Conservation (phyloP, 768 basidiomycete species). For the Suillus tomentosus region DNA sequence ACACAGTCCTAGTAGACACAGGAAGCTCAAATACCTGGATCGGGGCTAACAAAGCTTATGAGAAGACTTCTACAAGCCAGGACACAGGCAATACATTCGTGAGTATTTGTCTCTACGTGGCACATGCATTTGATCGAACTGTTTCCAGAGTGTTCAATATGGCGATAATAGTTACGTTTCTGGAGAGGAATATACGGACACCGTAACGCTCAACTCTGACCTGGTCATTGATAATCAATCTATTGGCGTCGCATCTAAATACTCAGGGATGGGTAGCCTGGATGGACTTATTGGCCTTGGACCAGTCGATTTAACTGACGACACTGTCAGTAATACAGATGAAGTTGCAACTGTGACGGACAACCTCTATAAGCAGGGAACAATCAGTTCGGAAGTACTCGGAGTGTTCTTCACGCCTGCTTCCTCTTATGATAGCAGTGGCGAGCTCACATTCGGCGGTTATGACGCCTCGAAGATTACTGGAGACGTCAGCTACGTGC, state of each 20-base stretch:
- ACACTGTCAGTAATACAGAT: constrained; percentile 20
- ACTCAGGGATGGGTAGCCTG: not conserved
- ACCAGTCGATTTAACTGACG: constrained; percentile 34
- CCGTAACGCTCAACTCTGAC: constrained; percentile 14
- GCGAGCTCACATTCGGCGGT: constrained; percentile 32
- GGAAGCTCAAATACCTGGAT: constrained; percentile 27
- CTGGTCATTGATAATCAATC: constrained; percentile 28
- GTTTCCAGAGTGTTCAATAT: constrained; percentile 16
- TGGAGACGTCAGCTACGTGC: constrained; percentile 21
- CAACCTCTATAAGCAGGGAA: constrained; percentile 33
- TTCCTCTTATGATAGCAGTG: not conserved
- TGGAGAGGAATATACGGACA: constrained; percentile 21
- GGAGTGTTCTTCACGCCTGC: too few species aligned
- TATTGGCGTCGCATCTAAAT: constrained; percentile 33
- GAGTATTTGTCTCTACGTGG: not conserved
- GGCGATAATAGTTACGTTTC: constrained; percentile 12
- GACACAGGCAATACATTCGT: constrained; percentile 14
- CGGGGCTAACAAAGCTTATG: constrained; percentile 17
- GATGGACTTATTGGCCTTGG: constrained; percentile 24
- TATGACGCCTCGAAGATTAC: constrained; percentile 21
- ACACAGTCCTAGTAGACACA: constrained; percentile 21
- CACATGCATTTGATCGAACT: too few species aligned
- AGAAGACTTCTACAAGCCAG: not conserved
- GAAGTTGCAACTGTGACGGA: constrained; percentile 37
- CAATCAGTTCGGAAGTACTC: constrained; percentile 20